phyloP scores from a whole-genome alignment of 441 rosid genomes.

The Adansonia grandidieri region DNA sequence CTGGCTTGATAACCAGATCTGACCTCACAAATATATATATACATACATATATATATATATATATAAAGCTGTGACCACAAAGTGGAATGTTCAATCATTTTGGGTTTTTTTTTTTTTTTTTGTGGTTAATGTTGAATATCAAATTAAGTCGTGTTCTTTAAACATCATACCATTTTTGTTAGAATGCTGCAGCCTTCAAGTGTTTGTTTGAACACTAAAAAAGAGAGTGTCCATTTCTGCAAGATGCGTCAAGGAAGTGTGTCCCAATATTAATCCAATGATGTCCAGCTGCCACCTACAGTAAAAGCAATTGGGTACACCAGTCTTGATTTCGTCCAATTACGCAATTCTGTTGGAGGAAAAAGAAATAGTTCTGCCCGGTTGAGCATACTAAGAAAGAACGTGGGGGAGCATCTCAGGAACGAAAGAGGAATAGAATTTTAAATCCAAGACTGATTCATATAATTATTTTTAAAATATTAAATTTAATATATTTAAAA shows the following conservation, averaged over 20 bases:
- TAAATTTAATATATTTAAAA: no score
- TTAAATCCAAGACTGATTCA: no score
- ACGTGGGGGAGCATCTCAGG: neutral
- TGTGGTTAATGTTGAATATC: constrained; percentile 2
- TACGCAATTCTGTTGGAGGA: neutral
- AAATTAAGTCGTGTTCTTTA: neutral
- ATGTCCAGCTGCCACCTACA: neutral
- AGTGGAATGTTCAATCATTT: constrained; percentile 1
- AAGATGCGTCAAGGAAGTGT: neutral
- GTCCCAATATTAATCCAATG: neutral
- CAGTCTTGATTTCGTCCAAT: neutral
- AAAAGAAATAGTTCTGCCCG: neutral
- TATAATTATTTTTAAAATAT: no score
- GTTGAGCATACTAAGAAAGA: neutral
- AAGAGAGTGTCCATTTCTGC: neutral
- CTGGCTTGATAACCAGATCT: neutral
- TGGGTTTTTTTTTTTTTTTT: neutral
- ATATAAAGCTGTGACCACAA: neutral
- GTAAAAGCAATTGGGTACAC: neutral
- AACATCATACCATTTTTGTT: neutral
- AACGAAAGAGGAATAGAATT: neutral
- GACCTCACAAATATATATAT: neutral
- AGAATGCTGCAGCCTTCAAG: constrained; percentile 24
- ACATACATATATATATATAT: neutral
- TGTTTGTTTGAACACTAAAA: constrained; percentile 22